Evolutionary conservation across 2,329 filamentous ascomycete genomes (phyloP).

Genomic region (Ilyonectria destructans): DNA sequence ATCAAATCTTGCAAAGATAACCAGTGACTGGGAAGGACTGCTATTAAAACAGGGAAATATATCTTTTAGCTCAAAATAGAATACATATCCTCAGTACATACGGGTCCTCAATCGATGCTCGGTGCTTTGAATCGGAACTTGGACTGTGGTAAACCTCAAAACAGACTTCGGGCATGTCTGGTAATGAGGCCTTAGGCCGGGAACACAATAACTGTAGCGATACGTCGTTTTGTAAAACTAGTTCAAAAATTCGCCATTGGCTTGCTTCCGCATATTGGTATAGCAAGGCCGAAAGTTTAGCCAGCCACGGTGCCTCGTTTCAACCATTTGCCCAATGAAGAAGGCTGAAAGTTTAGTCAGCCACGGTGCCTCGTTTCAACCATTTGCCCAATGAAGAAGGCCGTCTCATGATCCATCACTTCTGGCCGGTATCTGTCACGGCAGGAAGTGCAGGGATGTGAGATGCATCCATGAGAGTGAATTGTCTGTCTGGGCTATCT

Average conservation of each 20-base stretch:
- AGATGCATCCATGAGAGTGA: too few relatives aligned
- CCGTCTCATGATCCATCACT: constrained; percentile 2
- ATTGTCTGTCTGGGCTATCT: too few relatives aligned
- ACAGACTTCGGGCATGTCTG: too few relatives aligned
- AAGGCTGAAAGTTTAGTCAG: constrained; percentile 5
- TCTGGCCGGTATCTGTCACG: background rate
- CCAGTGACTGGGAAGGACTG: too few relatives aligned
- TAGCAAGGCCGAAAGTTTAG: constrained; percentile 11
- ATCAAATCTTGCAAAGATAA: too few relatives aligned
- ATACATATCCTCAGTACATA: too few relatives aligned
- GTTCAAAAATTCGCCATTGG: background rate
- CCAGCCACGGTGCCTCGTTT: background rate
- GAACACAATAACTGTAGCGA: background rate
- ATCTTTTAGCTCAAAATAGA: too few relatives aligned
- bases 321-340: constrained; percentile 7
- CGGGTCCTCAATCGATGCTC: too few relatives aligned
- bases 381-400: constrained; percentile 3
- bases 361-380: background rate
- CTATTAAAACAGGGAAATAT: too few relatives aligned
- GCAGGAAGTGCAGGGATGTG: too few relatives aligned
- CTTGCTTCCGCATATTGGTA: constrained; percentile 5
- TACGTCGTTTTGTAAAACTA: background rate
- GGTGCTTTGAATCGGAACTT: too few relatives aligned
- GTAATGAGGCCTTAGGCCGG: background rate
- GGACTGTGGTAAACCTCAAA: too few relatives aligned